Conservation (phyloP, 2,329 filamentous ascomycete genomes). For the Fusarium duplospermum region DNA sequence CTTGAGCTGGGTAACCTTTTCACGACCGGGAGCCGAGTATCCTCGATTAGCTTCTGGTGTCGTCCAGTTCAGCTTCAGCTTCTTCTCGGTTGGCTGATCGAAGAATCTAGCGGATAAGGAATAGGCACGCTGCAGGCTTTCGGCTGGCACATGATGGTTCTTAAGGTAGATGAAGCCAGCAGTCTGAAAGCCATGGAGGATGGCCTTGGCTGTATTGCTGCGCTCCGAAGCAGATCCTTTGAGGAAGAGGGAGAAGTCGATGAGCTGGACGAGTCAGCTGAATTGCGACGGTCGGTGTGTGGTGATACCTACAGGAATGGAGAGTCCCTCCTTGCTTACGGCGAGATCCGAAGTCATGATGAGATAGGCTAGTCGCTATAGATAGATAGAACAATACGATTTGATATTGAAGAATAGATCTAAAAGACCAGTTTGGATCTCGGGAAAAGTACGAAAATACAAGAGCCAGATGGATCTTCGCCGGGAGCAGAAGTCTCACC, state of each 20-base stretch:
- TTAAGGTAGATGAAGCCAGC: conserved; percentile 92
- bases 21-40: conserved; percentile 76
- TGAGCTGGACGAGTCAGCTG: conserved; percentile 33
- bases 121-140: conserved; percentile 72
- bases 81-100: conserved; percentile 68
- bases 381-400: neutral
- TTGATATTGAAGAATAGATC: neutral
- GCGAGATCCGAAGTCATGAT: conserved; percentile 53
- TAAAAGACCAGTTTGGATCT: neutral
- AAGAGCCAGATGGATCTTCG: neutral
- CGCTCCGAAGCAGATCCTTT: conserved; percentile 70
- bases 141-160: conserved; percentile 76
- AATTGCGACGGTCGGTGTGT: neutral
- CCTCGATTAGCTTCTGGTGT: conserved; percentile 79
- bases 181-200: conserved; percentile 83
- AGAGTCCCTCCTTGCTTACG: conserved; percentile 63
- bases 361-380: neutral
- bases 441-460: neutral
- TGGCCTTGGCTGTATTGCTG: conserved; percentile 73
- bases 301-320: conserved; percentile 62
- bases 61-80: conserved; percentile 76
- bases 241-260: conserved; percentile 78
- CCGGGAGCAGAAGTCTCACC: neutral
- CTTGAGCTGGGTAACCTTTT: conserved; percentile 73
- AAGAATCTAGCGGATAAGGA: conserved; percentile 78